A percentile compares a stretch with the other conserved stretches of the same genome.
phyloP scores from a whole-genome alignment of 2,329 filamentous ascomycete genomes.

The Aspergillus sp. region DNA sequence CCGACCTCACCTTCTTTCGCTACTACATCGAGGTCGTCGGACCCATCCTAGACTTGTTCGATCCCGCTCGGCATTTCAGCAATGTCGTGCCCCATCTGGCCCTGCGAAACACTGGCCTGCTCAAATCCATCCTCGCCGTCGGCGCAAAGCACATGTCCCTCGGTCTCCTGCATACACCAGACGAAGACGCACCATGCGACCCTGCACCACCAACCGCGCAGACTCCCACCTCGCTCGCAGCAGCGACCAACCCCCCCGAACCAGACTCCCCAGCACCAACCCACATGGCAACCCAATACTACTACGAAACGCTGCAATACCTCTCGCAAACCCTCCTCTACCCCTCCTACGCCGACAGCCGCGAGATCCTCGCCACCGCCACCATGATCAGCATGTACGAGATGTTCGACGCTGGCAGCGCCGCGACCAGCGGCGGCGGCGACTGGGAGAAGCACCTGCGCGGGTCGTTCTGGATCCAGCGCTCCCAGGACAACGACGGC shows the following conservation, averaged over 20 bases:
- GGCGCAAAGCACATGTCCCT: conserved; percentile 12
- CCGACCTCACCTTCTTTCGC: conserved; percentile 9
- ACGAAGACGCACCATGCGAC: background rate
- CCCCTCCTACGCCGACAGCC: conserved; percentile 52
- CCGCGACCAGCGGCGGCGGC: conserved; percentile 28
- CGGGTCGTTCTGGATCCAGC: conserved; percentile 64
- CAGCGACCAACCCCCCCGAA: background rate
- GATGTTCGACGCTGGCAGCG: conserved; percentile 54
- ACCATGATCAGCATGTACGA: conserved; percentile 63
- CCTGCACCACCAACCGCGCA: background rate
- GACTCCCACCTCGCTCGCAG: conserved; percentile 1
- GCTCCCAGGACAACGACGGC: conserved; percentile 59
- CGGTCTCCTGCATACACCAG: background rate
- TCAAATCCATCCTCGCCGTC: conserved; percentile 9
- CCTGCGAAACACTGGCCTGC: conserved; percentile 10
- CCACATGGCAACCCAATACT: conserved; percentile 47
- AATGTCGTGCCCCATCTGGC: conserved; percentile 16
- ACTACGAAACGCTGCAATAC: conserved; percentile 62
- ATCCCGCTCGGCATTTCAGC: conserved; percentile 15
- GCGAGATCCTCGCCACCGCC: conserved; percentile 58
- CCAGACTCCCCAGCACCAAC: background rate
- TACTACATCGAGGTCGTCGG: conserved; percentile 13
- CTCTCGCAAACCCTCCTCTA: conserved; percentile 59
- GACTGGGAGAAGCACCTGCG: conserved; percentile 62
- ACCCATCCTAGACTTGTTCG: conserved; percentile 17